Conservation (phyloP, 2,329 filamentous ascomycete species). For the Cladosporium sp. region DNA sequence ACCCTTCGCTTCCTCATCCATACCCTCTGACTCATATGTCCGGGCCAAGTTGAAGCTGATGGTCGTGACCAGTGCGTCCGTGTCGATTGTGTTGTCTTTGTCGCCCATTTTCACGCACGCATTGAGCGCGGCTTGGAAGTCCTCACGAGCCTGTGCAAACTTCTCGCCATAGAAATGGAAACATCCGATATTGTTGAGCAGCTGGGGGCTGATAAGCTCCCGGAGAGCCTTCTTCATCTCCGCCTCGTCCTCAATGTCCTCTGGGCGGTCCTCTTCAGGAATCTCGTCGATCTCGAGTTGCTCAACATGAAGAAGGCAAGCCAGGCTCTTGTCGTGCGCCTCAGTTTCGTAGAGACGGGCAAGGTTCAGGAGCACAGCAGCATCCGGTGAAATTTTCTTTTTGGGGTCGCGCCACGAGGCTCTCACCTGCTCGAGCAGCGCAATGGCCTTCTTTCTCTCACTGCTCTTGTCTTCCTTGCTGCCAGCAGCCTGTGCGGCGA, state of each 20-base stretch:
- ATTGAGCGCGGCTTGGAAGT: conserved; percentile 88
- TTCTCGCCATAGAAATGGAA: conserved; percentile 90
- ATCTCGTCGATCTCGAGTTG: conserved; percentile 81
- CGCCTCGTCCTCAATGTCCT: conserved; percentile 34
- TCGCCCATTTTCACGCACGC: conserved; percentile 80
- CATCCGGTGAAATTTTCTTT: conserved; percentile 74
- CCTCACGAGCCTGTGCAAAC: conserved; percentile 70
- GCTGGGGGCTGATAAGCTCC: conserved; percentile 77
- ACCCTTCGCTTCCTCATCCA: conserved; percentile 77
- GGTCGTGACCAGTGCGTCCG: conserved; percentile 86
- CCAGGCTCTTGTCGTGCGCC: conserved; percentile 82
- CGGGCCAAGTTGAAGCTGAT: conserved; percentile 96
- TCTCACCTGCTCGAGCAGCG: conserved; percentile 78
- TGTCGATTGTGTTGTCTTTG: conserved; percentile 68
- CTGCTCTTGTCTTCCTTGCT: conserved; percentile 81
- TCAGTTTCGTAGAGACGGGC: conserved; percentile 85
- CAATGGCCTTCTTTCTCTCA: conserved; percentile 82
- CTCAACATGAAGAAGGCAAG: conserved; percentile 89
- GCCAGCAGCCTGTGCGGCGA: conserved; percentile 66
- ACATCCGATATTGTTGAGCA: conserved; percentile 96
- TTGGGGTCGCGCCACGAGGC: conserved; percentile 90
- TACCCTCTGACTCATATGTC: conserved; percentile 81
- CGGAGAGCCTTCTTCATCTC: conserved; percentile 53
- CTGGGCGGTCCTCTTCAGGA: conserved; percentile 62
- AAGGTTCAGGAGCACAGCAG: conserved; percentile 85